Evolutionary conservation across 83 land plant species (phyloP).

Genomic region (Picea mariana): DNA sequence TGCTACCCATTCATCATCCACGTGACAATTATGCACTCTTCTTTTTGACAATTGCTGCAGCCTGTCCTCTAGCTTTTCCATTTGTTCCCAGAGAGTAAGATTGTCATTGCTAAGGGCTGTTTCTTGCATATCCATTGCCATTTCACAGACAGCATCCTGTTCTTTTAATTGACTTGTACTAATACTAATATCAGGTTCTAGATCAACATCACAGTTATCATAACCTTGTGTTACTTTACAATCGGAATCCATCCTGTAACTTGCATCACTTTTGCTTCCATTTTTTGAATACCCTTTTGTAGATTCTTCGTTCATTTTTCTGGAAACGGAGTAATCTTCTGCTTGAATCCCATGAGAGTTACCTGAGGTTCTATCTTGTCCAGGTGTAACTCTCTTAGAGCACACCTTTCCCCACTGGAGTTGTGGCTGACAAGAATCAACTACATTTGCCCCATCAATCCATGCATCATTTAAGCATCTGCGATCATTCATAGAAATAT

Average conservation of each 20-base stretch:
- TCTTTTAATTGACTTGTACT: not conserved
- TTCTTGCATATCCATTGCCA: conserved; percentile 11
- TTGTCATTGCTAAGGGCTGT: not conserved
- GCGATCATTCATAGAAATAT: too few relatives aligned
- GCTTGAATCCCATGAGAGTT: too few relatives aligned
- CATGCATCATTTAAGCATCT: too few relatives aligned
- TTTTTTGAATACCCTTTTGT: not conserved
- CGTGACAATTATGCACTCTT: conserved; percentile 4
- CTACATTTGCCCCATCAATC: too few relatives aligned
- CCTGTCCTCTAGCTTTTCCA: conserved; percentile 29
- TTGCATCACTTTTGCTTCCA: not conserved
- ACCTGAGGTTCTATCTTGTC: too few relatives aligned
- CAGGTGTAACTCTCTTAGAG: too few relatives aligned
- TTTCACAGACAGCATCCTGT: not conserved
- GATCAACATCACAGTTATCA: not conserved
- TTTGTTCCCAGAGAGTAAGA: conserved; percentile 33
- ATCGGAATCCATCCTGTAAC: not conserved
- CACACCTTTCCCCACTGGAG: too few relatives aligned
- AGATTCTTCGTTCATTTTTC: conserved; percentile 9
- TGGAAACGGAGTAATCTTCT: too few relatives aligned
- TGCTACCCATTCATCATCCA: conserved; percentile 13
- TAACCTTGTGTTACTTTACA: not conserved
- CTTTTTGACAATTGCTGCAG: conserved; percentile 17
- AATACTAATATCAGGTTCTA: conserved; percentile 6
- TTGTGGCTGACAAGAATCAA: too few relatives aligned